Percentiles rank a stretch among this genome's conserved stretches.
These are phyloP conservation scores for Chlorociboria aeruginascens DNA, from an alignment of 495 filamentous ascomycete genomes.

Conservation along the genomic window DNA sequence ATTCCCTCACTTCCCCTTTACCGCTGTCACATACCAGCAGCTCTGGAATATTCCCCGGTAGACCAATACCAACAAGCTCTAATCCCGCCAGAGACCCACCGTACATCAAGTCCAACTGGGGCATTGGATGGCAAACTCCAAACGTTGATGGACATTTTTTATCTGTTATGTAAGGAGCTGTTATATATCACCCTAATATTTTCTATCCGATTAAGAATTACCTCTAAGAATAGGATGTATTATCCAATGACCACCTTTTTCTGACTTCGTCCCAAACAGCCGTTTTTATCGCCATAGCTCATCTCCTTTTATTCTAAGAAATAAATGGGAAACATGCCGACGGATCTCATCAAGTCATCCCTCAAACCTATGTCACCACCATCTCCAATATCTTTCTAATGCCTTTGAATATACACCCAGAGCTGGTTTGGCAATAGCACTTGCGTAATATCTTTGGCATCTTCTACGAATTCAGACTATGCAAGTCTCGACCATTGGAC, in stretches of 20 bases:
- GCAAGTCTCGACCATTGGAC: constrained; percentile 13
- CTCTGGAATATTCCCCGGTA: too few species aligned
- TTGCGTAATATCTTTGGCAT: constrained; percentile 13
- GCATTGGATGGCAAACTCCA: constrained; percentile 12
- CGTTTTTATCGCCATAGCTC: constrained; percentile 5
- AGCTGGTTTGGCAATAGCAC: constrained; percentile 3
- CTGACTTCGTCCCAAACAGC: constrained; percentile 1
- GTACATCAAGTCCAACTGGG: constrained; percentile 9
- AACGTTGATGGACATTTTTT: constrained; percentile 3
- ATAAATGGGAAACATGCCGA: constrained; percentile 6
- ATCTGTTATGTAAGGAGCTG: constrained; percentile 2
- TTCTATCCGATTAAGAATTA: too few species aligned
- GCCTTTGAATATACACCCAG: constrained; percentile 5
- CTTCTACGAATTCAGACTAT: constrained; percentile 5
- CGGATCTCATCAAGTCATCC: constrained; percentile 2
- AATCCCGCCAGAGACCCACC: constrained; percentile 2
- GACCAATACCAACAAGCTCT: too few species aligned
- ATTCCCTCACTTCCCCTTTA: too few species aligned
- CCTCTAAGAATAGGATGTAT: too few species aligned
- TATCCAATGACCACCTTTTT: neutral
- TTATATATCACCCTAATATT: too few species aligned
- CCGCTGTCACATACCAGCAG: too few species aligned
- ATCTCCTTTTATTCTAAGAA: constrained; percentile 5
- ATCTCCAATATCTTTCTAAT: constrained; percentile 13
- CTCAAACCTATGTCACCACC: constrained; percentile 11